phyloP scores from a whole-genome alignment of 2,329 filamentous ascomycete genomes.

The Lecanicillium sp. region DNA sequence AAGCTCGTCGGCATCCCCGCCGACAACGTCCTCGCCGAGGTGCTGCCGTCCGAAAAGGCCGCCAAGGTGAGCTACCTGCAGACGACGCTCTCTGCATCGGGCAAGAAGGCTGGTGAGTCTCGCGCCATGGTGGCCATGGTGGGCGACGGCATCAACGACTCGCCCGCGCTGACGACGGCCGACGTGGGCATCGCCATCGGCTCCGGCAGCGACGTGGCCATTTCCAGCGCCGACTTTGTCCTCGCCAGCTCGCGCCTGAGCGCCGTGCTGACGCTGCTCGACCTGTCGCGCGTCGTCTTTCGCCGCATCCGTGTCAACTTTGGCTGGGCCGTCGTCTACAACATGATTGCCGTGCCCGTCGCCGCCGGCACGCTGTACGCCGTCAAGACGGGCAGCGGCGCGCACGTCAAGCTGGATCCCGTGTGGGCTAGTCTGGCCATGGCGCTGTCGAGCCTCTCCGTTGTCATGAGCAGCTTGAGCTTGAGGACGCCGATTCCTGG shows the following conservation, averaged over 20 bases:
- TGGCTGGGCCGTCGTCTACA: conserved; percentile 78
- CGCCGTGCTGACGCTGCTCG: conserved; percentile 65
- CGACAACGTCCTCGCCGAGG: conserved; percentile 74
- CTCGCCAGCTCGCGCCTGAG: conserved; percentile 65
- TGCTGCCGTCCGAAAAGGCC: conserved; percentile 77
- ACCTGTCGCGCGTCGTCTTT: conserved; percentile 66
- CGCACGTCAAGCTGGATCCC: conserved; percentile 60
- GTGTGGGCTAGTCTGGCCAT: conserved; percentile 89
- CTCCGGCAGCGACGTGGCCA: conserved; percentile 75
- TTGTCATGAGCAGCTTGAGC: conserved; percentile 73
- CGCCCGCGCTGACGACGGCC: conserved; percentile 69
- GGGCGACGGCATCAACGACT: conserved; percentile 85
- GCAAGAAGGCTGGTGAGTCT: conserved; percentile 20
- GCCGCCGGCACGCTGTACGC: conserved; percentile 73
- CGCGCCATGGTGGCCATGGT: conserved; percentile 72
- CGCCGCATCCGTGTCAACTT: conserved; percentile 78
- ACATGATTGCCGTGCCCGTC: conserved; percentile 67
- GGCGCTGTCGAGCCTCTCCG: conserved; percentile 86
- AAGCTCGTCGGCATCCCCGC: conserved; percentile 64
- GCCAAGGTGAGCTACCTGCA: conserved; percentile 61
- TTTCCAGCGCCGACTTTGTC: conserved; percentile 75
- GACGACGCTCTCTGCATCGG: conserved; percentile 36
- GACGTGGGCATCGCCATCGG: conserved; percentile 82
- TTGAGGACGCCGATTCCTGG: conserved; percentile 46
- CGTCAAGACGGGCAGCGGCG: conserved; percentile 34